These are phyloP conservation scores for Didymella pomorum DNA, from an alignment of 2,329 filamentous ascomycete genomes.

Conservation along the genomic window DNA sequence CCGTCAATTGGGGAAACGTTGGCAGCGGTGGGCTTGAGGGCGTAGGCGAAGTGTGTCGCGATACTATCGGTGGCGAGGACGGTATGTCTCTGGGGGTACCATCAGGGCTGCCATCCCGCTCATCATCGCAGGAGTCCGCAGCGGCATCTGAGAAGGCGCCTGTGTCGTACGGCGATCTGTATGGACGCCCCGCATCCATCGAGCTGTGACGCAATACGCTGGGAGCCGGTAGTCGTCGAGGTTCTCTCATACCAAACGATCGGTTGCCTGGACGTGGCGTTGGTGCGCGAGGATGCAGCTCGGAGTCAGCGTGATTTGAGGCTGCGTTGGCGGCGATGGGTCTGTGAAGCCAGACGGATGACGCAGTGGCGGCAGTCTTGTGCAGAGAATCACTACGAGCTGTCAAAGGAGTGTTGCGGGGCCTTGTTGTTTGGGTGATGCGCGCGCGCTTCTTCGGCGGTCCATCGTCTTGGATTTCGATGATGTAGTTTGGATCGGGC, in stretches of 20 bases:
- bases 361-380: conserved; percentile 89
- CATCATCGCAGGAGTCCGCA: conserved; percentile 57
- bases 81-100: conserved; percentile 83
- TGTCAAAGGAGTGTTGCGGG: conserved; percentile 76
- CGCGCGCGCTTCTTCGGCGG: conserved; percentile 80
- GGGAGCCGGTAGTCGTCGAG: conserved; percentile 46
- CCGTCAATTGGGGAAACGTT: conserved; percentile 63
- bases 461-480: conserved; percentile 57
- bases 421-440: conserved; percentile 74
- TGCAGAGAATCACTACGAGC: conserved; percentile 79
- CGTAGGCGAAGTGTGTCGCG: conserved; percentile 64
- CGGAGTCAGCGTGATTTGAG: conserved; percentile 63
- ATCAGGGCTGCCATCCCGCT: conserved; percentile 54
- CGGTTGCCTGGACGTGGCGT: conserved; percentile 72
- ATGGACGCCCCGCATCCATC: conserved; percentile 52
- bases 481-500: conserved; percentile 31
- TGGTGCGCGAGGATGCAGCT: conserved; percentile 77
- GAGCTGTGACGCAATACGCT: conserved; percentile 70
- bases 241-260: conserved; percentile 41
- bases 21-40: conserved; percentile 80
- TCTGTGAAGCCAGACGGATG: conserved; percentile 83
- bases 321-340: conserved; percentile 67
- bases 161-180: conserved; percentile 46
- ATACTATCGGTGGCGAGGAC: conserved; percentile 85
- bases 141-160: conserved; percentile 53